These are phyloP conservation scores for Xylariaceae sp. DNA, from an alignment of 2,329 filamentous ascomycete genomes.

Conservation along the genomic window DNA sequence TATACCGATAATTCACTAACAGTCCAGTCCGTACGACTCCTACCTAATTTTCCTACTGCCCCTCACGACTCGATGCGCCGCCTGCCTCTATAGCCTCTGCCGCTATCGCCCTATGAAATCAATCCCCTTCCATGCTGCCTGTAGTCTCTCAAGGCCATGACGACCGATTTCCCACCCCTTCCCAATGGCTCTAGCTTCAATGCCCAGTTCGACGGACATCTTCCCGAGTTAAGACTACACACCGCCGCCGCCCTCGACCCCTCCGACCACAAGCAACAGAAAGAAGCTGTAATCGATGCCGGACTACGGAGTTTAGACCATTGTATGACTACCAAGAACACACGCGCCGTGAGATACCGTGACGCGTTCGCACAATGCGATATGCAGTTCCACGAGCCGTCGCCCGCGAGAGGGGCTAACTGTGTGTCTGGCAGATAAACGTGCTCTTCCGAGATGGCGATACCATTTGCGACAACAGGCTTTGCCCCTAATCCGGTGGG, in stretches of 20 bases:
- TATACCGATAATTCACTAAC: no score
- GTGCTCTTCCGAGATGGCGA: constrained; percentile 79
- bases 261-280: constrained; percentile 14
- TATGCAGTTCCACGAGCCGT: constrained; percentile 1
- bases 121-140: constrained; percentile 15
- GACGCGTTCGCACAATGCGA: constrained; percentile 3
- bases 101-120: background rate
- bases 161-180: constrained; percentile 28
- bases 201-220: constrained; percentile 15
- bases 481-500: constrained; percentile 84
- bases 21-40: background rate
- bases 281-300: constrained; percentile 52
- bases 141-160: constrained; percentile 29
- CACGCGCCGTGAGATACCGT: background rate
- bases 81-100: constrained; percentile 5
- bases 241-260: constrained; percentile 2
- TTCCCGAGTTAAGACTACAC: background rate
- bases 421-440: constrained; percentile 56
- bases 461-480: constrained; percentile 75
- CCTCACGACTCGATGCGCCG: constrained; percentile 18
- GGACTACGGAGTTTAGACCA: constrained; percentile 76
- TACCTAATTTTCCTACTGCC: background rate
- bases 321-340: constrained; percentile 42
- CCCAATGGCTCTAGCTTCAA: constrained; percentile 31
- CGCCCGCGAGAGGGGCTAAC: constrained; percentile 11